These are phyloP conservation scores for Prunella vulgaris DNA, from an alignment of 257 asterid genomes.

Conservation along the genomic window DNA sequence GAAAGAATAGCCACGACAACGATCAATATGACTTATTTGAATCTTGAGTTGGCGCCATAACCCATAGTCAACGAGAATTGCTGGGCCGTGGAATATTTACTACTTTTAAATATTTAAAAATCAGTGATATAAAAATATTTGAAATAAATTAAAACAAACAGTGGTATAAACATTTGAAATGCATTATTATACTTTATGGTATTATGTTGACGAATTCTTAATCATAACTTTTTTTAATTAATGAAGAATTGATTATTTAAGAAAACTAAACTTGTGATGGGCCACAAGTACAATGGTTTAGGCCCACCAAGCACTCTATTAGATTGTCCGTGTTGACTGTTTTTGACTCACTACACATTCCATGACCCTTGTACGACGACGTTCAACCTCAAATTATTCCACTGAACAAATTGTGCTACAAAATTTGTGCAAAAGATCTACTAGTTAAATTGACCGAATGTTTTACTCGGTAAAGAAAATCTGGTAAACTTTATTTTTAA, in stretches of 20 bases:
- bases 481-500: neutral
- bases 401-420: neutral
- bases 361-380: neutral
- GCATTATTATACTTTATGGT: neutral
- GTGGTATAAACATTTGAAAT: neutral
- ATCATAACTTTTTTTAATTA: neutral
- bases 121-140: neutral
- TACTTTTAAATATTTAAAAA: neutral
- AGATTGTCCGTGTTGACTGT: neutral
- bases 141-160: neutral
- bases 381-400: neutral
- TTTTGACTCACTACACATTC: constrained; percentile 8
- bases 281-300: neutral
- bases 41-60: constrained; percentile 7
- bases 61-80: neutral
- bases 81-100: neutral
- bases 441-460: neutral
- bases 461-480: neutral
- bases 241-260: neutral
- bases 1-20: neutral
- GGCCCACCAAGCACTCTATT: constrained; percentile 14
- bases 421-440: neutral
- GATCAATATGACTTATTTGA: constrained; percentile 6
- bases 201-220: neutral
- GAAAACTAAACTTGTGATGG: neutral